These are phyloP conservation scores for Hippophae gyantsensis DNA, from an alignment of 306 rosid species.

Conservation along the genomic window DNA sequence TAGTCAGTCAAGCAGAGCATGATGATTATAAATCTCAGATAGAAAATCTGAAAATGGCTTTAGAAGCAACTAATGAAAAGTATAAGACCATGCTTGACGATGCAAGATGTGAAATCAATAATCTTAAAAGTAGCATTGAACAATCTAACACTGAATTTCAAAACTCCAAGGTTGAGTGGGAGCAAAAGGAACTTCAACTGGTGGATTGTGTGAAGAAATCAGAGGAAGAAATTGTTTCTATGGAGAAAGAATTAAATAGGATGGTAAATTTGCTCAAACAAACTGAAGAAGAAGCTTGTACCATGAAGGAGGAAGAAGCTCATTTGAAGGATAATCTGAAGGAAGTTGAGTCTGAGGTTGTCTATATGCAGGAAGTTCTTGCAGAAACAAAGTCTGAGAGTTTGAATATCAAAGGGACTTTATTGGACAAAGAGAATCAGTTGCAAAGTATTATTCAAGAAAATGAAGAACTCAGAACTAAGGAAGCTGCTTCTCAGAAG, in stretches of 20 bases:
- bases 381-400: constrained; percentile 56
- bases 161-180: constrained; percentile 63
- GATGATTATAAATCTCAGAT: constrained; percentile 48
- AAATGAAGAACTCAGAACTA: constrained; percentile 60
- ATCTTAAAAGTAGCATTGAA: constrained; percentile 39
- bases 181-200: constrained; percentile 59
- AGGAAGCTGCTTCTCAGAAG: constrained; percentile 48
- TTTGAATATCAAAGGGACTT: constrained; percentile 76
- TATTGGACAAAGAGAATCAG: constrained; percentile 78
- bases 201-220: constrained; percentile 55
- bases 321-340: constrained; percentile 66
- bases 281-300: constrained; percentile 55
- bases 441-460: constrained; percentile 65
- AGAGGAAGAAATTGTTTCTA: constrained; percentile 53
- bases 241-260: constrained; percentile 55
- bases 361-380: constrained; percentile 84
- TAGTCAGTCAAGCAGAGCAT: constrained; percentile 36
- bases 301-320: constrained; percentile 63
- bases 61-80: constrained; percentile 62
- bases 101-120: constrained; percentile 53
- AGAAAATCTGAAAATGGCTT: constrained; percentile 53
- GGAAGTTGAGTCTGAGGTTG: constrained; percentile 87
- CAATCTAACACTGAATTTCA: constrained; percentile 38
- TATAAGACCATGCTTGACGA: constrained; percentile 62
- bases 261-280: constrained; percentile 55